A percentile compares a stretch with the other conserved stretches of the same genome.
Conservation (phyloP, 352 stramenopile genomes). For the Achlya hypogyna region DNA sequence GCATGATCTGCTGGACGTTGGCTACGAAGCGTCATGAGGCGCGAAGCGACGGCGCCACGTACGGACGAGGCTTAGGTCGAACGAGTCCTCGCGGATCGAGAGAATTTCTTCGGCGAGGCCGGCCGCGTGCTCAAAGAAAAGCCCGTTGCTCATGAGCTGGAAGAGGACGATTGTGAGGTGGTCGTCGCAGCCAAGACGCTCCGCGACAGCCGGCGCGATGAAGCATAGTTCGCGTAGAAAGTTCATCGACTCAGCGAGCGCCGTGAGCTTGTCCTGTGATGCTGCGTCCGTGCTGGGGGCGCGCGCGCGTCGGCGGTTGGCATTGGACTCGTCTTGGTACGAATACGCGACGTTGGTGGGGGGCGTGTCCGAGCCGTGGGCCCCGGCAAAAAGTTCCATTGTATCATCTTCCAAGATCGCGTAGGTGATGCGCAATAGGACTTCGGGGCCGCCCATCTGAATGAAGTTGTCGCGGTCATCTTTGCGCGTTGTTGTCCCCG, state of each 20-base stretch:
- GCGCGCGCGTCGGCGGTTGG: conserved; percentile 46
- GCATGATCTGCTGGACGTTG: conserved; percentile 85
- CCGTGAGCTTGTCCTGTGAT: conserved; percentile 7
- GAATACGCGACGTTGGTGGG: conserved; percentile 25
- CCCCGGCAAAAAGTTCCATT: conserved; percentile 23
- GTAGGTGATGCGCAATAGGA: conserved; percentile 62
- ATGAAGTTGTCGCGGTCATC: conserved; percentile 62
- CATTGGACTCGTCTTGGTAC: conserved; percentile 45
- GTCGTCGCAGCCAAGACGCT: conserved; percentile 70
- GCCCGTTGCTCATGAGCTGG: conserved; percentile 81
- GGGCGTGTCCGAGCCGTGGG: conserved; percentile 25
- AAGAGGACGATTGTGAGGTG: conserved; percentile 91
- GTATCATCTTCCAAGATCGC: conserved; percentile 49
- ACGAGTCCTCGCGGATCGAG: conserved; percentile 68
- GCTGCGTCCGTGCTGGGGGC: conserved; percentile 37
- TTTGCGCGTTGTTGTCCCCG: conserved; percentile 3
- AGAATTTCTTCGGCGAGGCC: conserved; percentile 91
- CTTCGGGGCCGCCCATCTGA: conserved; percentile 58
- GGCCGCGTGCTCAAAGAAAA: conserved; percentile 87
- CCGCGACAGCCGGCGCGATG: conserved; percentile 53
- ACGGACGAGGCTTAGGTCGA: conserved; percentile 73
- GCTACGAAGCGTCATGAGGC: conserved; percentile 52
- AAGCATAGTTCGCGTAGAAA: conserved; percentile 77
- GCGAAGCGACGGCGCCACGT: conserved; percentile 28
- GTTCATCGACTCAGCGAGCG: not conserved